A percentile compares a stretch with the other conserved stretches of the same genome.
Evolutionary conservation across 192 early-diverging fungal genomes (phyloP).

Genomic region (Coemansia sp.): DNA sequence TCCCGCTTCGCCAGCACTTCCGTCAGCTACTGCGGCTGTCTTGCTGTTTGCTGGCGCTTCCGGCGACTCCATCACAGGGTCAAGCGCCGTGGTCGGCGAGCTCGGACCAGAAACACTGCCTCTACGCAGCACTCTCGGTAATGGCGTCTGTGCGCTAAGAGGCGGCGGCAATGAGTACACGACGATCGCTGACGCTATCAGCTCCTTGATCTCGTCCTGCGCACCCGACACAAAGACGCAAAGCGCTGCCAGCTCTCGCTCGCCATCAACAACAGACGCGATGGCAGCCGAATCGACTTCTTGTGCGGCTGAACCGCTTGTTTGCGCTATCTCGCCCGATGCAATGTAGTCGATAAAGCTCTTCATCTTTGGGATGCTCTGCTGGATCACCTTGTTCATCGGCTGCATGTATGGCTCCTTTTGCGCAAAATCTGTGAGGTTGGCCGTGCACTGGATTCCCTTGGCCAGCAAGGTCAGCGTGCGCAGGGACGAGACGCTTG

Average conservation of each 20-base stretch:
- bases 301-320: neutral
- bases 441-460: conserved; percentile 69
- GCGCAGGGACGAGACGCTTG: conserved; percentile 57
- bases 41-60: neutral
- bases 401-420: conserved; percentile 72
- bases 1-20: neutral
- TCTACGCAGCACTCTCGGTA: neutral
- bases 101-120: neutral
- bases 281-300: neutral
- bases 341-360: conserved; percentile 63
- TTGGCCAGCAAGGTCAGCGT: conserved; percentile 73
- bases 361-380: conserved; percentile 60
- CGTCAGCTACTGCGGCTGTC: neutral
- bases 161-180: neutral
- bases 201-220: conserved; percentile 13
- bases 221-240: conserved; percentile 30
- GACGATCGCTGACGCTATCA: neutral
- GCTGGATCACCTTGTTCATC: conserved; percentile 64
- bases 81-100: conserved; percentile 3
- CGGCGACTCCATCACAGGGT: neutral
- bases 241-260: conserved; percentile 44
- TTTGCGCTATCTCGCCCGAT: neutral
- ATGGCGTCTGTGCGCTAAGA: neutral
- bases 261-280: conserved; percentile 19
- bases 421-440: conserved; percentile 61